phyloP scores from a whole-genome alignment of 805 yeast genomes.

The Nadsonia fulvescens region DNA sequence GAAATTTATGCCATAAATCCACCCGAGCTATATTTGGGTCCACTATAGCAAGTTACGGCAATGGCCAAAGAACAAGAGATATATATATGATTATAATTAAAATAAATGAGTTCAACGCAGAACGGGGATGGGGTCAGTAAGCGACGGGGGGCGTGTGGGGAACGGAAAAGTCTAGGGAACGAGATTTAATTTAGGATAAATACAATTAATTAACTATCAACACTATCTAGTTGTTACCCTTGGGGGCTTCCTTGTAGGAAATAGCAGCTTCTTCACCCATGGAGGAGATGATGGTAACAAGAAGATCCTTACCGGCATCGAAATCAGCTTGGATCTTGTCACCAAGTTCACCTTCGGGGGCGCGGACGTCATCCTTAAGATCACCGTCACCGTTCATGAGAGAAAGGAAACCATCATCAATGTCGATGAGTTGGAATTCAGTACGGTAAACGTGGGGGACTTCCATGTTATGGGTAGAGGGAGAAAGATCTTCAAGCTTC shows the following conservation, averaged over 20 bases:
- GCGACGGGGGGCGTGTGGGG: too few relatives aligned
- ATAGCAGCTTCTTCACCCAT: slow-evolving; percentile 99
- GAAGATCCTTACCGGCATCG: slow-evolving; percentile 95
- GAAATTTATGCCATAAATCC: too few relatives aligned
- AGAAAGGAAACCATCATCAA: slow-evolving; percentile 94
- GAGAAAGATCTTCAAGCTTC: slow-evolving; percentile 99
- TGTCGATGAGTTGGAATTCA: slow-evolving; percentile 90
- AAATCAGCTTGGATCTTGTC: slow-evolving; percentile 79
- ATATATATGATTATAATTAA: too few relatives aligned
- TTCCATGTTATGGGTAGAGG: slow-evolving; percentile 99
- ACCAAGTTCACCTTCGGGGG: slow-evolving; percentile 97
- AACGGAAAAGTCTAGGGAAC: too few relatives aligned
- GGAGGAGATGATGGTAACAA: slow-evolving; percentile 91
- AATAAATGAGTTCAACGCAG: too few relatives aligned
- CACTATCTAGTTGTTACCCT: slow-evolving; percentile 21
- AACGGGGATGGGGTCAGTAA: too few relatives aligned
- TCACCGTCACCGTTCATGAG: slow-evolving; percentile 96
- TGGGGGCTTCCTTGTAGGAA: slow-evolving; percentile 97
- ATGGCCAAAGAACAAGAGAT: too few relatives aligned
- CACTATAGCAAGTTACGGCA: too few relatives aligned
- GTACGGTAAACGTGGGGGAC: slow-evolving; percentile 94
- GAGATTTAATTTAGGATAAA: too few relatives aligned
- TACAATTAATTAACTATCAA: too few relatives aligned
- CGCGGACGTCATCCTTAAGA: slow-evolving; percentile 97
- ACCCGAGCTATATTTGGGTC: too few relatives aligned